Evolutionary conservation across 192 early-diverging fungal species (phyloP).

Genomic region (Backusella psychrophila): DNA sequence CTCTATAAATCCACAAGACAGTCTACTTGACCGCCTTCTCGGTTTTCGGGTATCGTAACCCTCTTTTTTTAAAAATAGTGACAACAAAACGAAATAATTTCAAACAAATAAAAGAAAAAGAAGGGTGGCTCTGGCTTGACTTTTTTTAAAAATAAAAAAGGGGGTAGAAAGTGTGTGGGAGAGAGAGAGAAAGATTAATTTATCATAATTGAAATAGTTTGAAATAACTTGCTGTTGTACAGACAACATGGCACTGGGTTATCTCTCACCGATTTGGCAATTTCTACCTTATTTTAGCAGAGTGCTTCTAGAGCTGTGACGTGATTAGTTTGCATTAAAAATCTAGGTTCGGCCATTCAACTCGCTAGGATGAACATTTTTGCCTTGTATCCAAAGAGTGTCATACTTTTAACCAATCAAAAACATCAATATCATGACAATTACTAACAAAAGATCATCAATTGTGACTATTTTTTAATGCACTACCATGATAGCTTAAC

Average conservation of each 20-base stretch:
- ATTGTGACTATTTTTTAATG: not conserved
- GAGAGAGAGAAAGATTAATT: not conserved
- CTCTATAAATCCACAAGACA: not conserved
- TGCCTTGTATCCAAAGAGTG: not conserved
- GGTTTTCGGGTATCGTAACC: not conserved
- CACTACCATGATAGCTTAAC: not conserved
- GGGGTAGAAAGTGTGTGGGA: not conserved
- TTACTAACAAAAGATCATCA: not conserved
- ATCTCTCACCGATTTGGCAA: not conserved
- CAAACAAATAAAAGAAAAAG: not conserved
- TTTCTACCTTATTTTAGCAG: not conserved
- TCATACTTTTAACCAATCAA: not conserved
- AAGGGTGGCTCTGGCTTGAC: not conserved
- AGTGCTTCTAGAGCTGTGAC: not conserved
- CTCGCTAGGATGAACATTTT: not conserved
- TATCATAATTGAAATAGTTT: not conserved
- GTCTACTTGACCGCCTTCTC: not conserved
- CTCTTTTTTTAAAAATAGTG: constrained; percentile 1
- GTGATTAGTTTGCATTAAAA: not conserved
- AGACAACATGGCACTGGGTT: not conserved
- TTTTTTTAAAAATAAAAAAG: not conserved
- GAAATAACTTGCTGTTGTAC: not conserved
- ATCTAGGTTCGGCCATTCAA: not conserved
- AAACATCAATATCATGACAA: not conserved
- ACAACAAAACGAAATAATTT: not conserved